Conservation (phyloP, 331 rosid genomes). For the Malus hybrid region DNA sequence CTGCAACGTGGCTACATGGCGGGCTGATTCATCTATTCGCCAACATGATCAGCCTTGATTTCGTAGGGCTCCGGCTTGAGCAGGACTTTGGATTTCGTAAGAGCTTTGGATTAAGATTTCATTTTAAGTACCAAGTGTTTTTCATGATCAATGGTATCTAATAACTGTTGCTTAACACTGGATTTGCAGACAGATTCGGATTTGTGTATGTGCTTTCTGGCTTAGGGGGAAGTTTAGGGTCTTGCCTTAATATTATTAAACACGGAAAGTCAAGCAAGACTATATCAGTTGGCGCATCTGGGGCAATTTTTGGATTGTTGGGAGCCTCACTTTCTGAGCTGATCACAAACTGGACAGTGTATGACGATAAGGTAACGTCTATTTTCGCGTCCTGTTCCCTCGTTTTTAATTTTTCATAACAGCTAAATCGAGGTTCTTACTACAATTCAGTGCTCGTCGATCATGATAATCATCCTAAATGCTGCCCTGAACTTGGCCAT, state of each 20-base stretch:
- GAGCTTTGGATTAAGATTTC: neutral
- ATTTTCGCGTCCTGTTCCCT: neutral
- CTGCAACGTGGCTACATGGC: constrained; percentile 88
- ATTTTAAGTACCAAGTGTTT: too few relatives aligned
- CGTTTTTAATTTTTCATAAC: too few relatives aligned
- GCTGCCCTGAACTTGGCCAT: constrained; percentile 60
- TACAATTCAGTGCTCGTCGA: constrained; percentile 46
- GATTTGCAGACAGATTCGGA: constrained; percentile 63
- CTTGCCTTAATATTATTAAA: constrained; percentile 28
- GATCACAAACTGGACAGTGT: constrained; percentile 77
- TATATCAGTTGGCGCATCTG: constrained; percentile 85
- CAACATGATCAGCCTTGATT: constrained; percentile 72
- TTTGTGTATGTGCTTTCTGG: constrained; percentile 55
- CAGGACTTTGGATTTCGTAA: constrained; percentile 81
- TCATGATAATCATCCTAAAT: constrained; percentile 39
- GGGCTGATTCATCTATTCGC: constrained; percentile 71
- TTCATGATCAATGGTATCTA: neutral
- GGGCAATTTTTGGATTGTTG: constrained; percentile 80
- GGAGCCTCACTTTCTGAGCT: constrained; percentile 95
- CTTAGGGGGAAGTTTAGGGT: constrained; percentile 70
- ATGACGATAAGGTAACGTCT: constrained; percentile 52
- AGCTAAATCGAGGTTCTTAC: too few relatives aligned
- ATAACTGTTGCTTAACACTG: neutral
- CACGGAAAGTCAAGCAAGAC: neutral
- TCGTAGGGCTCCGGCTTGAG: constrained; percentile 74